Conservation (phyloP, 257 asterid genomes). For the Avicennia marina region DNA sequence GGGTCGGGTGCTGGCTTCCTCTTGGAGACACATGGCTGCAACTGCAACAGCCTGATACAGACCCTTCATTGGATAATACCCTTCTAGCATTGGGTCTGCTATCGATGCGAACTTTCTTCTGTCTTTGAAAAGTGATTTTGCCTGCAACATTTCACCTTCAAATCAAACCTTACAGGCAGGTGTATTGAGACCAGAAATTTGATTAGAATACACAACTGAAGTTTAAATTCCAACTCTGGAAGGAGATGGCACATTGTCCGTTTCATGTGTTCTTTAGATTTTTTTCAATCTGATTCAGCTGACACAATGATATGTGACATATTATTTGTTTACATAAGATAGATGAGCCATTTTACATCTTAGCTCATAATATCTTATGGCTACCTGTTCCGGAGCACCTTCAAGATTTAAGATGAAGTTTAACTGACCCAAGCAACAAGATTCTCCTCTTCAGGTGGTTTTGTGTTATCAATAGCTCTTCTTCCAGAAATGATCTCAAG, state of each 20-base stretch:
- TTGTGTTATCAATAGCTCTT: conserved; percentile 39
- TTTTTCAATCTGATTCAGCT: too few relatives aligned
- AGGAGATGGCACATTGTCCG: too few relatives aligned
- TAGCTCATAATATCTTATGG: too few relatives aligned
- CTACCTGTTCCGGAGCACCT: too few relatives aligned
- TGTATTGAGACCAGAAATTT: background rate
- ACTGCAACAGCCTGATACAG: conserved; percentile 45
- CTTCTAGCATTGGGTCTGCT: conserved; percentile 46
- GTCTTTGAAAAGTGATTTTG: conserved; percentile 44
- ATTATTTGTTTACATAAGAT: too few relatives aligned
- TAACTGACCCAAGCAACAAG: conserved; percentile 45
- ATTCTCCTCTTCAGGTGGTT: conserved; percentile 46
- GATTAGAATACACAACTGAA: too few relatives aligned
- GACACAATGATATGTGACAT: background rate
- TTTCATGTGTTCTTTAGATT: too few relatives aligned
- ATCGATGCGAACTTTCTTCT: conserved; percentile 32
- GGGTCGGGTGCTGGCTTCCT: conserved; percentile 48
- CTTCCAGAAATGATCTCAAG: conserved; percentile 49
- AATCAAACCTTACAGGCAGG: background rate
- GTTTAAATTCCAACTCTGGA: too few relatives aligned
- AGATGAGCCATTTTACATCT: too few relatives aligned
- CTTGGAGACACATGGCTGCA: conserved; percentile 52
- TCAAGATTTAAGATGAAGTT: background rate
- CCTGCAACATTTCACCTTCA: conserved; percentile 24
- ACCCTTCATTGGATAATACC: conserved; percentile 38